These are phyloP conservation scores for Heritiera fomes DNA, from an alignment of 345 rosid genomes.

Conservation along the genomic window DNA sequence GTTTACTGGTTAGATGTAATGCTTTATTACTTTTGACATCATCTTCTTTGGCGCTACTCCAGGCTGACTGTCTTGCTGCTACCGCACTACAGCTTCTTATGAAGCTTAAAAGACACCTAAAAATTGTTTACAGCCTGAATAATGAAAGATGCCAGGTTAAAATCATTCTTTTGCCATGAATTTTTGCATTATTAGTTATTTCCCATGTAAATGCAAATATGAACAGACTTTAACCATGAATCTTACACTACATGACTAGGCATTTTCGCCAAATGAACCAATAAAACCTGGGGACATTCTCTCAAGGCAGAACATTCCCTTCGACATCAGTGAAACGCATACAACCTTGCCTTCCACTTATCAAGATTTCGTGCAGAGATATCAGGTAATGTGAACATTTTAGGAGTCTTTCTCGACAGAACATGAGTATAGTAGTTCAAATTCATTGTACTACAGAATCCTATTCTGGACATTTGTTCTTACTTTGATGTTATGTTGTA, in stretches of 20 bases:
- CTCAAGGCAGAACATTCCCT: conserved; percentile 69
- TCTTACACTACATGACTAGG: conserved; percentile 41
- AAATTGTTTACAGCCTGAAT: conserved; percentile 77
- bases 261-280: conserved; percentile 83
- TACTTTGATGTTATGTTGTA: not conserved
- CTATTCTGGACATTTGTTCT: not conserved
- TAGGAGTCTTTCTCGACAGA: not conserved
- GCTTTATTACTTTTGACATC: not conserved
- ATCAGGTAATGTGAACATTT: conserved; percentile 58
- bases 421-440: not conserved
- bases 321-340: conserved; percentile 58
- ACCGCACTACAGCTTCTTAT: conserved; percentile 83
- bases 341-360: conserved; percentile 57
- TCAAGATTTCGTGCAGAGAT: conserved; percentile 69
- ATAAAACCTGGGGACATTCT: conserved; percentile 74
- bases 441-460: not conserved
- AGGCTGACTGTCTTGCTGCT: conserved; percentile 80
- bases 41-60: conserved; percentile 27
- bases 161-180: not conserved
- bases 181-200: not conserved
- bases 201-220: not conserved
- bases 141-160: conserved; percentile 95
- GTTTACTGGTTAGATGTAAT: not conserved
- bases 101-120: conserved; percentile 90
- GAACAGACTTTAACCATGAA: not conserved